Base-by-base conservation (phyloP, 1,284 basidiomycete genomes). In the Ceratorhiza oryzae-sativae region DNA sequence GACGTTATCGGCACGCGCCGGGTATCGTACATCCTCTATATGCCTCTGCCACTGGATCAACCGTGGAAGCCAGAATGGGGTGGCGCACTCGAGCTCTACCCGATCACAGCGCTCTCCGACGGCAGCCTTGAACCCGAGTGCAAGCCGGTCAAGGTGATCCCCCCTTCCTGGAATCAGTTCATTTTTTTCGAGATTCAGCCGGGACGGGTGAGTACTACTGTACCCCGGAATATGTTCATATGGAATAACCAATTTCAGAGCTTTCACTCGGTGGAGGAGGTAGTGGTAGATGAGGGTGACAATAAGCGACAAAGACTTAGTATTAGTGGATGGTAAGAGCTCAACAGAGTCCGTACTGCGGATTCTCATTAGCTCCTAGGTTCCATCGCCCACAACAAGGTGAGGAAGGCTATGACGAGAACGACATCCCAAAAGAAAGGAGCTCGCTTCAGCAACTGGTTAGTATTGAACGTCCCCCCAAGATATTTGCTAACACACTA, bases 191-290 rank as follows among this genome's bases (percentile, higher is more conserved):
- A 94, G 79, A 82, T 83, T 45, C 84, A 86, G 76, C 86, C 86
- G 1, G 82, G 73, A 15, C 61, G 62, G 20, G 62, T 67, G 20
- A 67, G 62, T 55, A 12, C 15, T 12, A 18, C n/a, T n/a, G 60
- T 20, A 32, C 18, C 9, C 48, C 9, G 23, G 34, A 13, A 12
- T 1, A 23, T n/a, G 25, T 91, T 0, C 94, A 97, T 13, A 10
- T 45, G 61, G 51, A n/a, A 18, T 49, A 34, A 49, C 27, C 20
- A 23, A 27, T 30, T 6, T 63, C 86, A 87, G 79, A 98, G 95
- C 77, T 98, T 98, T 83, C 97, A 99, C 81, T 93, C 95, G 0
- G 97, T 99, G 6, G 94, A 98, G 79, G 97, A 99, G 80, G 97
- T 98, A 25, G 88, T 95, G n/a, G 90, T 94, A 0, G 90, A 79